phyloP scores from a whole-genome alignment of 2,329 filamentous ascomycete genomes.

The Colletotrichum sp. region DNA sequence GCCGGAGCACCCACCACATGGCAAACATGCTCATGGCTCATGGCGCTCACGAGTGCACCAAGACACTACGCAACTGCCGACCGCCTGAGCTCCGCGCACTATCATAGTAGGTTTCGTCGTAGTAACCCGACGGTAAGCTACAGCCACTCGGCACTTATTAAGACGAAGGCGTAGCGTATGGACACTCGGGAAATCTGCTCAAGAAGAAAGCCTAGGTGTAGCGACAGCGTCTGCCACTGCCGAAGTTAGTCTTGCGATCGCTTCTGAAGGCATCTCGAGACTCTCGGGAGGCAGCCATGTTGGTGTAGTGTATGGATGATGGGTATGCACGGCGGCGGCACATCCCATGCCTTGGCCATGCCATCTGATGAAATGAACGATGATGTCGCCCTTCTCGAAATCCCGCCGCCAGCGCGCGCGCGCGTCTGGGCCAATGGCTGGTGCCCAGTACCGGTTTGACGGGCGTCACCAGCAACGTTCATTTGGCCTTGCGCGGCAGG shows the following conservation, averaged over 20 bases:
- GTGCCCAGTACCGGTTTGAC: slow-evolving; percentile 7
- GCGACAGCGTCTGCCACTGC: background rate
- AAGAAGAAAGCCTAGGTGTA: background rate
- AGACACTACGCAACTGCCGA: slow-evolving; percentile 17
- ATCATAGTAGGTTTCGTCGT: slow-evolving; percentile 8
- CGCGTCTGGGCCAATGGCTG: background rate
- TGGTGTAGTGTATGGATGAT: background rate
- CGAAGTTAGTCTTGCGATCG: background rate
- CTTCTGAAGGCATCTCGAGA: background rate
- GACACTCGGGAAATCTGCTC: background rate
- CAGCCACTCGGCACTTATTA: background rate
- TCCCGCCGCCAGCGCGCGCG: background rate
- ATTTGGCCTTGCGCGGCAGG: background rate
- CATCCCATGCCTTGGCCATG: background rate
- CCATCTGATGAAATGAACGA: background rate
- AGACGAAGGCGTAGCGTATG: background rate
- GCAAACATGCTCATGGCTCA: slow-evolving; percentile 15
- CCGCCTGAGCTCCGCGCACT: background rate
- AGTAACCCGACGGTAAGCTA: background rate
- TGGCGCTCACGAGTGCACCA: slow-evolving; percentile 6
- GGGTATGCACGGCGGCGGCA: background rate
- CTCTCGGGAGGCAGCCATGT: background rate
- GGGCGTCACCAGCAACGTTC: slow-evolving; percentile 7
- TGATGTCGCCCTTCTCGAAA: background rate
- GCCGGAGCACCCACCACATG: slow-evolving; percentile 11